phyloP scores from a whole-genome alignment of 2,329 filamentous ascomycete species.

The Ascochyta viciae-villosae region DNA sequence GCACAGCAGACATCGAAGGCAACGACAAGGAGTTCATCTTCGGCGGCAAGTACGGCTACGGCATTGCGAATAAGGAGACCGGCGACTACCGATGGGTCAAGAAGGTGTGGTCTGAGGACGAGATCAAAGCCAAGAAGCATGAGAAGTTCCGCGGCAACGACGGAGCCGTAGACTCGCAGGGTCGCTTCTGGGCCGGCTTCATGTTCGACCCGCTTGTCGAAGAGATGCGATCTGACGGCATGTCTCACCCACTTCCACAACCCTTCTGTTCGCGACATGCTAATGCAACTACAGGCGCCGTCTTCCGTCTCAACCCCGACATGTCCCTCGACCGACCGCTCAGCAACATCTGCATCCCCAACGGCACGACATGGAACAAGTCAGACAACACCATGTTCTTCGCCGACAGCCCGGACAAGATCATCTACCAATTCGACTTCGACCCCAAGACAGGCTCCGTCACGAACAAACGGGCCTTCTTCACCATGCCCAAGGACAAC shows the following conservation, averaged over 20 bases:
- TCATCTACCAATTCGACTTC: conserved; percentile 80
- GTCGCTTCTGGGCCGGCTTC: conserved; percentile 82
- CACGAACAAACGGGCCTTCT: conserved; percentile 74
- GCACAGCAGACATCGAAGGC: conserved; percentile 77
- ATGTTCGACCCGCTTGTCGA: conserved; percentile 82
- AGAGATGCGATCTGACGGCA: conserved; percentile 56
- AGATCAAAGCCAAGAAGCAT: conserved; percentile 54
- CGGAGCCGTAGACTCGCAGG: conserved; percentile 78
- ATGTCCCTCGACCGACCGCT: conserved; percentile 66
- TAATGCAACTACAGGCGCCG: conserved; percentile 61
- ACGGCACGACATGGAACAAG: conserved; percentile 81
- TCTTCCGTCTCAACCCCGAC: conserved; percentile 74
- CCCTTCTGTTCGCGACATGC: neutral
- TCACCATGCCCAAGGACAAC: conserved; percentile 67
- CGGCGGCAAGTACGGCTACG: conserved; percentile 82
- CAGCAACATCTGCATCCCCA: conserved; percentile 76
- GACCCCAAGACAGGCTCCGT: conserved; percentile 68
- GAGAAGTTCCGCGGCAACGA: conserved; percentile 74
- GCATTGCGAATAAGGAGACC: conserved; percentile 72
- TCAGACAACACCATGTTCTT: conserved; percentile 79
- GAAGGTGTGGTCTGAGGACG: conserved; percentile 61
- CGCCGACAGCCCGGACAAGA: conserved; percentile 75
- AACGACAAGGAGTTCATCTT: conserved; percentile 75
- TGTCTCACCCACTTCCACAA: neutral
- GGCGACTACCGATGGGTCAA: conserved; percentile 64